phyloP scores from a whole-genome alignment of 352 stramenopile genomes.

The Aphanomyces invadans region DNA sequence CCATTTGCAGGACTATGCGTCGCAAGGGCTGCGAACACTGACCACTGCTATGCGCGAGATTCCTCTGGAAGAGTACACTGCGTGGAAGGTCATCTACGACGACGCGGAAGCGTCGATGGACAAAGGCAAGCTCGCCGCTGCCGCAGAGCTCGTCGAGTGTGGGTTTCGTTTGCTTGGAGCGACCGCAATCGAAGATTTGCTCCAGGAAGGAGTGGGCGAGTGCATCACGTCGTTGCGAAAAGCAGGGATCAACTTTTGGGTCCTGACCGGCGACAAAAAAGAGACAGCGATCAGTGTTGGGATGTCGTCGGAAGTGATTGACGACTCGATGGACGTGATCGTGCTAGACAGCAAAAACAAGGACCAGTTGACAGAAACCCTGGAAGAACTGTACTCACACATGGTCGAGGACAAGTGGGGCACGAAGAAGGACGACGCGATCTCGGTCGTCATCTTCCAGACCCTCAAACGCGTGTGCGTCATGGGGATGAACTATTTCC shows the following conservation, averaged over 20 bases:
- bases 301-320: constrained; percentile 85
- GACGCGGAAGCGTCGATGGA: constrained; percentile 59
- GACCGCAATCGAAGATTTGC: constrained; percentile 89
- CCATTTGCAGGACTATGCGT: constrained; percentile 78
- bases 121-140: constrained; percentile 63
- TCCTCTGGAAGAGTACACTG: constrained; percentile 57
- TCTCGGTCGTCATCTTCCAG: constrained; percentile 65
- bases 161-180: constrained; percentile 82
- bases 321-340: constrained; percentile 87
- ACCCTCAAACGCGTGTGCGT: constrained; percentile 59
- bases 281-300: constrained; percentile 82
- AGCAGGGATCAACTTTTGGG: constrained; percentile 94
- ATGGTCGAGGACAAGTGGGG: constrained; percentile 84
- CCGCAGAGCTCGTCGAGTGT: constrained; percentile 78
- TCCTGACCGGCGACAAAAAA: constrained; percentile 90
- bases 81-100: constrained; percentile 37
- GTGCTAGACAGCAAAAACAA: constrained; percentile 78
- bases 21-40: constrained; percentile 62
- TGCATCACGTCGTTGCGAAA: constrained; percentile 88
- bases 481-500: constrained; percentile 57
- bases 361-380: constrained; percentile 51
- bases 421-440: constrained; percentile 72
- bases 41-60: constrained; percentile 67
- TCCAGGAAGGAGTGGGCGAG: constrained; percentile 90
- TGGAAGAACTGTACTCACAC: constrained; percentile 82